Evolutionary conservation across 345 rosid species (phyloP), one percentile per base, ranked within the genome.

Genomic region (Aquilaria yunnanensis): DNA sequence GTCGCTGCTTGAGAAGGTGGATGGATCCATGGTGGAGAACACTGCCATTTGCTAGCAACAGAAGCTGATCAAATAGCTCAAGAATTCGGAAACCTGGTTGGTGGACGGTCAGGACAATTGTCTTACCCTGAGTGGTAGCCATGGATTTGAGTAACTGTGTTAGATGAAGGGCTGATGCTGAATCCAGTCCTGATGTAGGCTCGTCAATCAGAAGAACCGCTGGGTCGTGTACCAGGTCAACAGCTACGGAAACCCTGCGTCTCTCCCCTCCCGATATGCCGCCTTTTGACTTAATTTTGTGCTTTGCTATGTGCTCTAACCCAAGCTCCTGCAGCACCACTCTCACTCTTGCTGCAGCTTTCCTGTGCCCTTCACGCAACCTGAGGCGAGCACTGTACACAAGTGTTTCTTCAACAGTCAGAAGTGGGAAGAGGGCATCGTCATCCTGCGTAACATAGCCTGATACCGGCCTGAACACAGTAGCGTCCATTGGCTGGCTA

Each of bases 131-230:
- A 53, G 70, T 69, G 52, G 72, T 23, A 3, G 74, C 85, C 87
- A 88, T 81, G 12, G 73, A 76, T 69, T 88, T 86, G 37, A 91
- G 89, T 57, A 88, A 66, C 61, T 65, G 79, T 47, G 81, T 70
- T 37, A 86, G 72, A 56, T 83, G 87, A 50, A 91, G 83, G 56
- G 97, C 97, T 0, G 96, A 84, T 0, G 88, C 91, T 1, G 97
- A 91, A 68, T 91, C 97, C 75, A 91, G 64, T 47, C 97, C 92
- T 13, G 94, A 91, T 62, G 96, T 91, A 10, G 97, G 97, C 68
- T 88, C 97, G 66, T 91, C 97, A 12, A 91, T 80, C 66, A 91
- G 52, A 64, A 91, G 65, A 74, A 88, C 85, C 13, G 79, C 75
- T 13, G 97, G 94, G 59, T 88, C 91, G 67, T 88, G 96, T 67